Conservation (phyloP, 2,329 filamentous ascomycete genomes). For the Epichloe typhina region DNA sequence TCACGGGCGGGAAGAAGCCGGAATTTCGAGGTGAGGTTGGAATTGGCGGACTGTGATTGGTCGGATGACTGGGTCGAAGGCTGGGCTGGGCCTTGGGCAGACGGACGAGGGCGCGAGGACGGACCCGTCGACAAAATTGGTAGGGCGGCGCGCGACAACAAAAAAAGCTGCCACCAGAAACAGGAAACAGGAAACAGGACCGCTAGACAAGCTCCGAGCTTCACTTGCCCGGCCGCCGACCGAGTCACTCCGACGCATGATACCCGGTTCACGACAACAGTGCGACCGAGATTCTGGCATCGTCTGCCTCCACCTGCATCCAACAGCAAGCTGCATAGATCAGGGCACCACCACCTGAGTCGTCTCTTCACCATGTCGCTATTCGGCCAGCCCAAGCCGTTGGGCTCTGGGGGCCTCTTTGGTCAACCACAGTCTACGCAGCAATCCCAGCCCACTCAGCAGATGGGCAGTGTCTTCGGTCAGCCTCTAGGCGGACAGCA, state of each 20-base stretch:
- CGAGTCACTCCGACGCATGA: not conserved
- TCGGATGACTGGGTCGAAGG: slow-evolving; percentile 14
- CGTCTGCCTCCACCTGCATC: too few relatives aligned
- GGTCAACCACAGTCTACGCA: slow-evolving; percentile 25
- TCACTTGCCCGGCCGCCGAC: not conserved
- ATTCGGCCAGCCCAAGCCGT: slow-evolving; percentile 27
- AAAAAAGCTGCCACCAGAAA: slow-evolving; percentile 1
- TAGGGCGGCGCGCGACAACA: slow-evolving; percentile 4
- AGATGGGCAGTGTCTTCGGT: slow-evolving; percentile 16
- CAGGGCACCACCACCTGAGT: not conserved
- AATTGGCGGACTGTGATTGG: slow-evolving; percentile 27
- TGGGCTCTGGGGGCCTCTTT: slow-evolving; percentile 21
- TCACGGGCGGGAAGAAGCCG: not conserved
- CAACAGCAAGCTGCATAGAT: slow-evolving; percentile 1
- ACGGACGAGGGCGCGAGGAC: slow-evolving; percentile 3
- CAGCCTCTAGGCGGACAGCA: slow-evolving; percentile 25
- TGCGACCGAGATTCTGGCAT: not conserved
- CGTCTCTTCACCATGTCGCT: slow-evolving; percentile 19
- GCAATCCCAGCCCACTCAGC: slow-evolving; percentile 15
- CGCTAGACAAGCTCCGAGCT: not conserved
- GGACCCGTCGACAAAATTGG: not conserved
- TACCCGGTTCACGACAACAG: not conserved
- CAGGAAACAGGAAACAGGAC: not conserved
- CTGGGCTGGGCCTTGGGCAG: slow-evolving; percentile 12
- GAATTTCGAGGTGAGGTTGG: slow-evolving; percentile 25